phyloP scores from a whole-genome alignment of 345 rosid genomes.

The Moricandia moricandioides region DNA sequence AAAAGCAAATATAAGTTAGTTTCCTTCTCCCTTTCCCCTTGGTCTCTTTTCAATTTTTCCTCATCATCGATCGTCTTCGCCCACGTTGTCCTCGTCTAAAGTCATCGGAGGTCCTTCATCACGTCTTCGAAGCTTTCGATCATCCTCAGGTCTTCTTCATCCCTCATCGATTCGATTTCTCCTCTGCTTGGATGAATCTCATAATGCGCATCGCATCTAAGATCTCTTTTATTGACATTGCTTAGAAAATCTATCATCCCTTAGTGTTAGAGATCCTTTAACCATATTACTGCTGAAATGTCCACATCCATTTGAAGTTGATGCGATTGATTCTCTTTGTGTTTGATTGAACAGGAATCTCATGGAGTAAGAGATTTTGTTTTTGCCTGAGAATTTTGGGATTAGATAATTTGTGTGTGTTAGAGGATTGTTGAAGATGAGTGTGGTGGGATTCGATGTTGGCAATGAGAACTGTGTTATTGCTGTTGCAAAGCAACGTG shows the following conservation, averaged over 20 bases:
- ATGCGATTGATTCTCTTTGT: background rate
- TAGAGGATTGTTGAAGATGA: slow-evolving; percentile 43
- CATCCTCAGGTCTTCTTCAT: slow-evolving; percentile 8
- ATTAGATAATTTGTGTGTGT: background rate
- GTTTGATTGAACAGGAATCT: background rate
- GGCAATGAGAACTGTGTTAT: slow-evolving; percentile 84
- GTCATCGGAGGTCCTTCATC: slow-evolving; percentile 33
- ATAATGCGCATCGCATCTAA: slow-evolving; percentile 18
- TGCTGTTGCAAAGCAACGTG: slow-evolving; percentile 64
- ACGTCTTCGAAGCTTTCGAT: slow-evolving; percentile 1
- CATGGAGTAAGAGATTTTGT: slow-evolving; percentile 5
- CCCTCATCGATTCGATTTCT: background rate
- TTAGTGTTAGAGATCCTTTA: background rate
- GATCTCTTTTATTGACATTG: background rate
- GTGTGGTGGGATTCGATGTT: slow-evolving; percentile 74
- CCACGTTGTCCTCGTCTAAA: slow-evolving; percentile 22
- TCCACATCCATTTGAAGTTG: background rate
- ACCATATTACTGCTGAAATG: background rate
- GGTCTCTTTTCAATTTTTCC: background rate
- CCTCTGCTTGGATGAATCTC: background rate
- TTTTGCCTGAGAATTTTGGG: background rate
- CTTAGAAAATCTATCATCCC: background rate
- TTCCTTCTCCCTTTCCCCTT: slow-evolving; percentile 3
- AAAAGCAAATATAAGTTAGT: background rate
- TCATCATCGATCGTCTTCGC: slow-evolving; percentile 33